Evolutionary conservation across 2,329 filamentous ascomycete species (phyloP).

Genomic region (Xenoacremonium recifei): DNA sequence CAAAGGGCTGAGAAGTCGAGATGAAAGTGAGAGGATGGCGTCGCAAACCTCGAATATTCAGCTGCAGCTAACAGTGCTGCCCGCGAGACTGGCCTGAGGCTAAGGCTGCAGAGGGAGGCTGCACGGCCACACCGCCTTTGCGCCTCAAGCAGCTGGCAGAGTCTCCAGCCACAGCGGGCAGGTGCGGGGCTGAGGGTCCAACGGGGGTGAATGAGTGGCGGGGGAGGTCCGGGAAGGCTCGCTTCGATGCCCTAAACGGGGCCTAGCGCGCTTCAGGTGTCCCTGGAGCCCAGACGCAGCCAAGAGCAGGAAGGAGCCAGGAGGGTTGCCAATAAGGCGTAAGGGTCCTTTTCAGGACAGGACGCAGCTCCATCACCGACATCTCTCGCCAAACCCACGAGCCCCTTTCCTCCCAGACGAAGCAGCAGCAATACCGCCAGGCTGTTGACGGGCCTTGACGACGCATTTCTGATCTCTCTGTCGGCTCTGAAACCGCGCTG

Average conservation of each 20-base stretch:
- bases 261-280: slow-evolving; percentile 26
- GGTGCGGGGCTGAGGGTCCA: slow-evolving; percentile 11
- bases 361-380: slow-evolving; percentile 23
- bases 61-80: too few species aligned
- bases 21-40: slow-evolving; percentile 2
- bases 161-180: slow-evolving; percentile 11
- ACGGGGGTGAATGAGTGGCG: slow-evolving; percentile 13
- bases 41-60: slow-evolving; percentile 13
- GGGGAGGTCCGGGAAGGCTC: slow-evolving; percentile 12
- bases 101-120: slow-evolving; percentile 16
- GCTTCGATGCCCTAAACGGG: slow-evolving; percentile 13
- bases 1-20: neutral
- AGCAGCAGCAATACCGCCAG: slow-evolving; percentile 7
- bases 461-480: too few species aligned
- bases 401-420: slow-evolving; percentile 24
- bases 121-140: too few species aligned
- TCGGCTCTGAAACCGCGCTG: too few species aligned
- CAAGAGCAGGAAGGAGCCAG: neutral
- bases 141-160: neutral
- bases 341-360: too few species aligned
- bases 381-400: slow-evolving; percentile 18
- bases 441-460: too few species aligned
- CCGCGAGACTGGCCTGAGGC: slow-evolving; percentile 14
- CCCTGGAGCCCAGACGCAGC: slow-evolving; percentile 1
- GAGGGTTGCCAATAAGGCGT: slow-evolving; percentile 14